Evolutionary conservation across 2,329 filamentous ascomycete genomes (phyloP).

Genomic region (Diatrype stigma): DNA sequence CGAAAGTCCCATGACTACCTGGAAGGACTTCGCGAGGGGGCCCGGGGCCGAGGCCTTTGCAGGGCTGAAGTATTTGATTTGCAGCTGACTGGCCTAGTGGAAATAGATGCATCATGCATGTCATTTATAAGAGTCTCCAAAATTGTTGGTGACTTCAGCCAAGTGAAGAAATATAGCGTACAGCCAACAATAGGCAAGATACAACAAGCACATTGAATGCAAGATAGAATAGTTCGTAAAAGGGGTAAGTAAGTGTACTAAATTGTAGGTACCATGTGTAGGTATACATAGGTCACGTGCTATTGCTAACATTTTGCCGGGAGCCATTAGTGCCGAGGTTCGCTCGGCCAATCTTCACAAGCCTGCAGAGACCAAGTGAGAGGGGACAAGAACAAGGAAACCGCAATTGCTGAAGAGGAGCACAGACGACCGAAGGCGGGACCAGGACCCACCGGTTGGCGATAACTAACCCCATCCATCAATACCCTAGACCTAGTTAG

Average conservation of each 20-base stretch:
- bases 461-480: neutral
- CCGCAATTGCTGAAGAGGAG: neutral
- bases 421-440: neutral
- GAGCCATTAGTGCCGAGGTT: neutral
- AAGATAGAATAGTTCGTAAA: too few species aligned
- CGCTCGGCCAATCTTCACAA: neutral
- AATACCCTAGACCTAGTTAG: neutral
- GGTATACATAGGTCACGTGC: too few species aligned
- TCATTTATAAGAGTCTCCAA: too few species aligned
- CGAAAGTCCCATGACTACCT: constrained; percentile 37
- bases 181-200: too few species aligned
- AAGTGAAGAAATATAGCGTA: too few species aligned
- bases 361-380: neutral
- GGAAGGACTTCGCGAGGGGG: constrained; percentile 34
- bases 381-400: neutral
- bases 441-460: neutral
- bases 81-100: too few species aligned
- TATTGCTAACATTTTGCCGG: too few species aligned
- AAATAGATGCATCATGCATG: too few species aligned
- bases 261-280: too few species aligned
- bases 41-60: constrained; percentile 28
- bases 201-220: too few species aligned
- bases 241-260: too few species aligned
- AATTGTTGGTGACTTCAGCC: too few species aligned
- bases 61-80: constrained; percentile 34